Percentiles rank a stretch among this genome's conserved stretches.
Conservation (phyloP, 495 filamentous ascomycete species). For the Lasiosphaeris hirsuta region DNA sequence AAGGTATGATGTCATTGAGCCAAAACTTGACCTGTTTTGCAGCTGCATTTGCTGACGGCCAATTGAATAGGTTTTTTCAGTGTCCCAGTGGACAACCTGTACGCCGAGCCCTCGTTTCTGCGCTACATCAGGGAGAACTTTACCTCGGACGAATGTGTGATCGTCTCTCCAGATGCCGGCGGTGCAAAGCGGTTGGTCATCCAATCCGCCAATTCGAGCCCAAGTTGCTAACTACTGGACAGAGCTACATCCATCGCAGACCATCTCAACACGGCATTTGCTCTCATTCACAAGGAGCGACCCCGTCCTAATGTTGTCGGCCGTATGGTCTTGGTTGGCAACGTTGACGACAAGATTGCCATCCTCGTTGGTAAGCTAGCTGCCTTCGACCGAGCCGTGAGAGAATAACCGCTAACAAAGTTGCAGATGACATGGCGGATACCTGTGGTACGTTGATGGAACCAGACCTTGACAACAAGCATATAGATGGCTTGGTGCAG, state of each 20-base stretch:
- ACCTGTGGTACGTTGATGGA: slow-evolving; percentile 66
- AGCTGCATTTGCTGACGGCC: neutral
- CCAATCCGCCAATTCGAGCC: neutral
- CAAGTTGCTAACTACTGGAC: neutral
- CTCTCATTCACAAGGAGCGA: slow-evolving; percentile 98
- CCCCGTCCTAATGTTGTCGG: slow-evolving; percentile 92
- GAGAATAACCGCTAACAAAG: neutral
- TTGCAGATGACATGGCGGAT: slow-evolving; percentile 74
- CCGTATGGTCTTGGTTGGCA: slow-evolving; percentile 90
- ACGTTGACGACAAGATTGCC: slow-evolving; percentile 58
- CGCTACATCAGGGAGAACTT: slow-evolving; percentile 89
- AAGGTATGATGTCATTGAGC: slow-evolving; percentile 12
- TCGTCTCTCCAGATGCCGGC: slow-evolving; percentile 94
- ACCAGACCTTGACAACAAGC: neutral
- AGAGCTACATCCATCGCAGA: slow-evolving; percentile 95
- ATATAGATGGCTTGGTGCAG: neutral
- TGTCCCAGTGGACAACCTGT: slow-evolving; percentile 88
- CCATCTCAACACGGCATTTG: slow-evolving; percentile 88
- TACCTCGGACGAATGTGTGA: slow-evolving; percentile 77
- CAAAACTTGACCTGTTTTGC: neutral
- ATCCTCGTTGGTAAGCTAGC: slow-evolving; percentile 44
- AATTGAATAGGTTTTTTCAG: slow-evolving; percentile 87
- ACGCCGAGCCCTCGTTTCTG: slow-evolving; percentile 90
- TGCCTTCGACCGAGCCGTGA: neutral
- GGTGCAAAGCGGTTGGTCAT: slow-evolving; percentile 84